These are phyloP conservation scores for Dipteronia sinensis DNA, from an alignment of 345 rosid species.

Conservation along the genomic window DNA sequence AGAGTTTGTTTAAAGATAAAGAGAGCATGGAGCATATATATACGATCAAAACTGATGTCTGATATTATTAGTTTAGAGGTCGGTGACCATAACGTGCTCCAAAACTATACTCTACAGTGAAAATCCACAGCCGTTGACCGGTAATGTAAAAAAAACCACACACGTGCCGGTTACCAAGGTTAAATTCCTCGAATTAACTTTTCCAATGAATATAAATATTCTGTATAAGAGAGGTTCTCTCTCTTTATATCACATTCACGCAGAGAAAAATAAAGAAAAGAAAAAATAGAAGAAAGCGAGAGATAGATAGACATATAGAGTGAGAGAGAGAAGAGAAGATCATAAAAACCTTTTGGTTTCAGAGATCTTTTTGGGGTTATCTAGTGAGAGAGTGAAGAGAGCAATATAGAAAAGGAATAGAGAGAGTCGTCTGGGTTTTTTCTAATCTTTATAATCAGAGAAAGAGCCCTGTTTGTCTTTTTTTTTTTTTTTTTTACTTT, in stretches of 20 bases:
- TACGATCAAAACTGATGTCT: not conserved
- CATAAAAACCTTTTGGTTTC: constrained; percentile 32
- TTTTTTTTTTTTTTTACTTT: not conserved
- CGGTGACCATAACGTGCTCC: constrained; percentile 32
- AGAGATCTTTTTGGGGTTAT: constrained; percentile 34
- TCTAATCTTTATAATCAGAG: constrained; percentile 14
- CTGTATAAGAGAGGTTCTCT: not conserved
- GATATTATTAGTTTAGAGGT: not conserved
- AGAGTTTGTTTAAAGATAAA: not conserved
- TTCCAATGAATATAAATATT: constrained; percentile 32
- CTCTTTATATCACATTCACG: constrained; percentile 9
- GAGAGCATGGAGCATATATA: constrained; percentile 4
- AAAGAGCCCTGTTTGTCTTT: constrained; percentile 28
- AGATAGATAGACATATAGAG: not conserved
- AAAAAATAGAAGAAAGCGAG: not conserved
- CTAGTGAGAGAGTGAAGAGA: constrained; percentile 2
- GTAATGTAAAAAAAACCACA: constrained; percentile 16
- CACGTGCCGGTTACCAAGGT: constrained; percentile 39
- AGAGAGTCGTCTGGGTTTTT: not conserved
- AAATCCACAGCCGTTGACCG: constrained; percentile 29
- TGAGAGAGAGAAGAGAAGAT: constrained; percentile 25
- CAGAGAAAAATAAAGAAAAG: constrained; percentile 13
- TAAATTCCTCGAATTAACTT: constrained; percentile 15
- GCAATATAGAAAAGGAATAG: not conserved
- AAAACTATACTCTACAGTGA: not conserved